phyloP scores from a whole-genome alignment of 306 rosid species.

The Castanea sativa region DNA sequence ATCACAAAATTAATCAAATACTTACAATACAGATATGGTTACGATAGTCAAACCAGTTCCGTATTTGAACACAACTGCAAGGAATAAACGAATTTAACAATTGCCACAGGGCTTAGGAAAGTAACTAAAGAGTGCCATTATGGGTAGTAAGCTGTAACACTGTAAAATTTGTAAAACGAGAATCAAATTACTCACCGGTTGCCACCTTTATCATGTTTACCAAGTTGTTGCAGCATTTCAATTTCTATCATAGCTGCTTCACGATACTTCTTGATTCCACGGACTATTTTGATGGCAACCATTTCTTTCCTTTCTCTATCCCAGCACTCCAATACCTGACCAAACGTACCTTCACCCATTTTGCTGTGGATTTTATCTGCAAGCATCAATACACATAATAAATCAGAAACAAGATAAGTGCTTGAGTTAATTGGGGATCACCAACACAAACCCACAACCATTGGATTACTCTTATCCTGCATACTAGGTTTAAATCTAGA shows the following conservation, averaged over 20 bases:
- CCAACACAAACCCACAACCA: no score
- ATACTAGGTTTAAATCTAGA: no score
- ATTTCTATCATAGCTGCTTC: conserved; percentile 99
- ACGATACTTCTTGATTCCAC: conserved; percentile 82
- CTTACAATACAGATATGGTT: conserved; percentile 99
- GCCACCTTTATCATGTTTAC: conserved; percentile 87
- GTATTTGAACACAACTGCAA: conserved; percentile 99
- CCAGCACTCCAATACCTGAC: conserved; percentile 98
- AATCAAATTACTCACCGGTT: conserved; percentile 59
- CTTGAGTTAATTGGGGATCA: not conserved
- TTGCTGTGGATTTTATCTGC: conserved; percentile 84
- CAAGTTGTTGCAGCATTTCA: conserved; percentile 88
- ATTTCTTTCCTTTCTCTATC: conserved; percentile 86
- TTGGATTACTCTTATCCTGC: no score
- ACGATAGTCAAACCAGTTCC: conserved; percentile 99
- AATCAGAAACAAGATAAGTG: not conserved
- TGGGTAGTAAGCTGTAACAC: not conserved
- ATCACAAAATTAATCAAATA: conserved; percentile 76
- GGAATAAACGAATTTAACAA: conserved; percentile 88
- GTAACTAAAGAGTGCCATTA: not conserved
- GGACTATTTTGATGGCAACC: conserved; percentile 92
- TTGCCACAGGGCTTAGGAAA: conserved; percentile 32
- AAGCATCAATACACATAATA: conserved; percentile 1
- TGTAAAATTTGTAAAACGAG: not conserved
- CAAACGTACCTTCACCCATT: conserved; percentile 99